Base-by-base conservation (phyloP, 768 basidiomycete genomes). In the Pleurotus salmoneostramineus region DNA sequence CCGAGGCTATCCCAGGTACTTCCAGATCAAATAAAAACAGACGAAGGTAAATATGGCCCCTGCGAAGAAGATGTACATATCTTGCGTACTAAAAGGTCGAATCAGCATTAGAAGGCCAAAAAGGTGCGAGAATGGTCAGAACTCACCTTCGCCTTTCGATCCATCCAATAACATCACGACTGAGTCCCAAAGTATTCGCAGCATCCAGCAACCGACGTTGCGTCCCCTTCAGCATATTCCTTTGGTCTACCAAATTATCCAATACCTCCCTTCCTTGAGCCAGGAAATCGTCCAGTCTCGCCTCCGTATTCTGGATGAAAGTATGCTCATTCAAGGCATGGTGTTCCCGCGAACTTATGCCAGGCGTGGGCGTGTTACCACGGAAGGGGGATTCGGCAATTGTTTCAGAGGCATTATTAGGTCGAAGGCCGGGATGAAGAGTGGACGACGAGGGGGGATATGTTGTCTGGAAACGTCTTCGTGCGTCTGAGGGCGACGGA, bases 121-220 rank as follows among this genome's bases (percentile, higher is more conserved):
- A 21, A n/a, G 3, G 42, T 33, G 1, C 40, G 21, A 12, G 37
- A 54, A 44, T 21, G 44, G 31, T 27, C 48, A 44, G 58, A 44
- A 78, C 84, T 58, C 61, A 93, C 95, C 93, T 97, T 71, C 97
- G 79, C 61, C 87, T 83, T 68, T 99, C 97, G 62, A 99, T 95
- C 93, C 95, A 99, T 5, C 91, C 88, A 70, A 99, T 98, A 35
- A 96, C 95, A 68, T 96, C 83, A 60, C 95, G 81, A 70, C 95
- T 95, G 68, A 98, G 73, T 0, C 97, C 97, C 58, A 99, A 73
- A 27, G 94, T 97, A 71, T 97, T 98, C 48, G 95, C 97, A 44
- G 93, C 89, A 68, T 92, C 89, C 57, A 97, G 72, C 50, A 99
- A 72, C 56, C 91, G 80, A 63, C 85, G 81, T 68, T 93, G 89